Conservation (phyloP, 331 rosid species). For the Pyracantha coccinea region DNA sequence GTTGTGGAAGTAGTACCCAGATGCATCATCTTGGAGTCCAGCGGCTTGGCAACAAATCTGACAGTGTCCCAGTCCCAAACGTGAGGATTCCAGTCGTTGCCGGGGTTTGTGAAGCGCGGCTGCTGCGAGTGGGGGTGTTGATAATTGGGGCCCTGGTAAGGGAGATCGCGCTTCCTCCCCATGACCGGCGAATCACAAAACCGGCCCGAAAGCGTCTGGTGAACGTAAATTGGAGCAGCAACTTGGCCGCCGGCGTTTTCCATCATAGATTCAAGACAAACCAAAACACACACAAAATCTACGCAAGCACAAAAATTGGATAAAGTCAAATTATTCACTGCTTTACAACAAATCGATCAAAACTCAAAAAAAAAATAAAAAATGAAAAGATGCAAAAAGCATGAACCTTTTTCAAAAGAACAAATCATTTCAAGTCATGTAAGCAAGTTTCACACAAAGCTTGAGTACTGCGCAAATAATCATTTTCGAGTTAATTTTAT, state of each 20-base stretch:
- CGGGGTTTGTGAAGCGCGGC: conserved; percentile 9
- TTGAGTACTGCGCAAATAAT: background rate
- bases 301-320: background rate
- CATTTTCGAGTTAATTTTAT: background rate
- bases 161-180: conserved; percentile 65
- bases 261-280: conserved; percentile 27
- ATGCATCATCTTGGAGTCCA: background rate
- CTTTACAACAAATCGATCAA: background rate
- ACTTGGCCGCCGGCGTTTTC: conserved; percentile 59
- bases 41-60: conserved; percentile 42
- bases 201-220: conserved; percentile 24
- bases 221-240: conserved; percentile 46
- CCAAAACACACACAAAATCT: background rate
- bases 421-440: background rate
- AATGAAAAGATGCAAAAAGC: background rate
- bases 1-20: conserved; percentile 7
- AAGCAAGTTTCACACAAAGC: background rate
- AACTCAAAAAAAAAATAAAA: background rate
- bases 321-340: background rate
- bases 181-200: conserved; percentile 26
- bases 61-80: conserved; percentile 71
- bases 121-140: conserved; percentile 13
- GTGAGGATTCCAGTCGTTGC: conserved; percentile 51
- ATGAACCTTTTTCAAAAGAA: background rate
- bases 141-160: conserved; percentile 32